These are phyloP conservation scores for Solanum arcanum DNA, from an alignment of 257 asterid genomes.

Conservation along the genomic window DNA sequence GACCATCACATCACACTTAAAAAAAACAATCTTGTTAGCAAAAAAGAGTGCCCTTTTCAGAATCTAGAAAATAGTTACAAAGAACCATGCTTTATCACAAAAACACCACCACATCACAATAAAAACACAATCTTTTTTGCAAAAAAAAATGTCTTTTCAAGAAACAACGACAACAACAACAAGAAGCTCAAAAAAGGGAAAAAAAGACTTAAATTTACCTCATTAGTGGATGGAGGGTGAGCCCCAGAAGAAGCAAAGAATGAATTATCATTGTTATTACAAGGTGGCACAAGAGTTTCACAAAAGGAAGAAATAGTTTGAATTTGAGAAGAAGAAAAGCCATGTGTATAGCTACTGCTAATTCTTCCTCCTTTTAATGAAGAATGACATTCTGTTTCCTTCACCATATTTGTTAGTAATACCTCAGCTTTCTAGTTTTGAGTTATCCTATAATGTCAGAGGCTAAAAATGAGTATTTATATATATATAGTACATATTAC, in stretches of 20 bases:
- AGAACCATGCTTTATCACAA: neutral
- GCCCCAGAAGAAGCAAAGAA: slow-evolving; percentile 32
- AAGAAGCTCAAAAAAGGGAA: neutral
- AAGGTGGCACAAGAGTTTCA: slow-evolving; percentile 56
- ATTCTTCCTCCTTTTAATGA: slow-evolving; percentile 34
- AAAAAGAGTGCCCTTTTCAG: neutral
- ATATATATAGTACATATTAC: no score
- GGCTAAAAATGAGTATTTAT: neutral
- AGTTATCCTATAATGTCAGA: neutral
- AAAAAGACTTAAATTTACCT: slow-evolving; percentile 19
- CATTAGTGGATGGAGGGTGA: slow-evolving; percentile 35
- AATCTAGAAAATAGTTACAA: neutral
- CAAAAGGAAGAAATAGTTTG: slow-evolving; percentile 55
- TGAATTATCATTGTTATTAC: neutral
- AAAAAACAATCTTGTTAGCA: neutral
- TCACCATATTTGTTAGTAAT: neutral
- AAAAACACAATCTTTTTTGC: neutral
- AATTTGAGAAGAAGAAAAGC: slow-evolving; percentile 62
- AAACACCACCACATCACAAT: neutral
- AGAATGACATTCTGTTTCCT: slow-evolving; percentile 15
- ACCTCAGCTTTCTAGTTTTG: neutral
- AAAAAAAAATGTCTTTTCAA: neutral
- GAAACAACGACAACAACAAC: neutral
- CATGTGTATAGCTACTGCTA: slow-evolving; percentile 46
- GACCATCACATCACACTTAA: neutral